Percentiles rank a stretch among this genome's conserved stretches.
phyloP scores from a whole-genome alignment of 805 yeast species.

The Yamadazyma takamatsuzukensis region DNA sequence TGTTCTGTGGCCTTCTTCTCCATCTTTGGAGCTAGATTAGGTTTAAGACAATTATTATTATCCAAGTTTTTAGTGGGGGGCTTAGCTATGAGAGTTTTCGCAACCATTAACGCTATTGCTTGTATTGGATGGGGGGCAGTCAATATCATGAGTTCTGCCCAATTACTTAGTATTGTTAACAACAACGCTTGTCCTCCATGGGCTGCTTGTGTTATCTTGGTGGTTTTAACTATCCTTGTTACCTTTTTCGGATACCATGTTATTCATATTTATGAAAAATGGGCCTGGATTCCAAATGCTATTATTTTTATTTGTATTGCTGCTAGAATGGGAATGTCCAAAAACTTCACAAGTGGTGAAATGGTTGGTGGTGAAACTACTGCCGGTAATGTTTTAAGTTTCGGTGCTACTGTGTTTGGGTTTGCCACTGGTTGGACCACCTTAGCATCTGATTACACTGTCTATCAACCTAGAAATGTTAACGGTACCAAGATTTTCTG shows the following conservation, averaged over 20 bases:
- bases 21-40: conserved; percentile 34
- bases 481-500: conserved; percentile 23
- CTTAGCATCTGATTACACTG: conserved; percentile 31
- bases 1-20: conserved; percentile 38
- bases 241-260: conserved; percentile 30
- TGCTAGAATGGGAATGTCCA: conserved; percentile 24
- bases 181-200: conserved; percentile 24
- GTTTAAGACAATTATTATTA: conserved; percentile 35
- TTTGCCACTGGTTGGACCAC: conserved; percentile 33
- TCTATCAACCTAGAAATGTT: conserved; percentile 27
- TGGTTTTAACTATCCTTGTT: conserved; percentile 23
- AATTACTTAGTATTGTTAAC: conserved; percentile 24
- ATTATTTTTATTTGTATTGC: conserved; percentile 24
- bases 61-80: conserved; percentile 30
- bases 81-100: conserved; percentile 26
- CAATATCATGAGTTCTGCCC: conserved; percentile 28
- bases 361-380: conserved; percentile 24
- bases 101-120: conserved; percentile 23
- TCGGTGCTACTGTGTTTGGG: conserved; percentile 27
- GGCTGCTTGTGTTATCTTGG: conserved; percentile 34
- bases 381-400: conserved; percentile 28
- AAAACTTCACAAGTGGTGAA: conserved; percentile 20
- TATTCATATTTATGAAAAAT: conserved; percentile 28
- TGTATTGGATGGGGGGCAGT: conserved; percentile 35
- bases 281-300: conserved; percentile 31